Percentiles rank a stretch among this genome's conserved stretches.
Conservation (phyloP, 192 early-diverging fungal genomes). For the Thoreauomyces humboldtii region DNA sequence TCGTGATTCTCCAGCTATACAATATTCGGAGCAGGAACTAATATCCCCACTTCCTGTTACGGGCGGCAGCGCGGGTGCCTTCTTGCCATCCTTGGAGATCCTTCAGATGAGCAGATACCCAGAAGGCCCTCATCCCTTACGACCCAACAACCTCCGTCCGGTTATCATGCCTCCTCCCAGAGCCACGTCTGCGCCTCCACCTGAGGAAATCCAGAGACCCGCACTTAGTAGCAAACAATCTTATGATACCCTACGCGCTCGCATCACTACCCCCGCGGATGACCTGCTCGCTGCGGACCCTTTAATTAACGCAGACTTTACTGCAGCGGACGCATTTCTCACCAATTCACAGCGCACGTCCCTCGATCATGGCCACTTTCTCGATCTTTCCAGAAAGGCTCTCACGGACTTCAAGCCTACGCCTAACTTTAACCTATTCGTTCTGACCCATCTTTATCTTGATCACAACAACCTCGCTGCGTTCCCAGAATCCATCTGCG, state of each 20-base stretch:
- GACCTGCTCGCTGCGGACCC: neutral
- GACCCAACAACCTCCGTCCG: neutral
- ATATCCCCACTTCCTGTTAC: too few species aligned
- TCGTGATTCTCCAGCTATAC: too few species aligned
- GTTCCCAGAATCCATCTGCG: slow-evolving; percentile 20
- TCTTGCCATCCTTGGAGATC: neutral
- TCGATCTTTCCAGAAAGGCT: neutral
- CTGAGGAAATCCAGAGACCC: slow-evolving; percentile 3
- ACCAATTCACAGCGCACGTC: neutral
- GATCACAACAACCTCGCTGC: slow-evolving; percentile 24
- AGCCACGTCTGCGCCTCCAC: slow-evolving; percentile 19
- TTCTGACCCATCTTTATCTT: slow-evolving; percentile 38
- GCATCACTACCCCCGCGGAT: neutral
- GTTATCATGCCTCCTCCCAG: neutral
- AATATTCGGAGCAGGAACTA: too few species aligned
- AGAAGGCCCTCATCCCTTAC: neutral
- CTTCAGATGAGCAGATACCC: slow-evolving; percentile 3
- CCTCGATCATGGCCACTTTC: neutral
- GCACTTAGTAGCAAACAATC: neutral
- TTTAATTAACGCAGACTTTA: neutral
- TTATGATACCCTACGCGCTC: neutral
- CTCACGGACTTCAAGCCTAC: neutral
- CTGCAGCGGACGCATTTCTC: neutral
- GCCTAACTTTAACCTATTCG: neutral
- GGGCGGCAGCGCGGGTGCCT: too few species aligned